These are phyloP conservation scores for Globisporangium splendens DNA, from an alignment of 352 stramenopile species.

Conservation along the genomic window DNA sequence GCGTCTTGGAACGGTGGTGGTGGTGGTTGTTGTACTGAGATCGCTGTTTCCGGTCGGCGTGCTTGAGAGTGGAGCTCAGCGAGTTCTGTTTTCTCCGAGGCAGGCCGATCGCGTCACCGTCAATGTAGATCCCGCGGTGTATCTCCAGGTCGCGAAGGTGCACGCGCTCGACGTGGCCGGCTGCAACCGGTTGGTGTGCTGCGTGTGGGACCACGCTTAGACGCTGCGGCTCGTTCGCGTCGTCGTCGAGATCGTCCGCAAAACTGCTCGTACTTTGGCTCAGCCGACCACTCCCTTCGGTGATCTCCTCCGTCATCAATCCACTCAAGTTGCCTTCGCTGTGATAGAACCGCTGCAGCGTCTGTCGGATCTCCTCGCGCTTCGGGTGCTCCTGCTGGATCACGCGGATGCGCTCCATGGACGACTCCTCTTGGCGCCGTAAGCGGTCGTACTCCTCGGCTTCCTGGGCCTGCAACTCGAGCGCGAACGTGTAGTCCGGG, in stretches of 20 bases:
- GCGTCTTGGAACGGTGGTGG: conserved; percentile 17
- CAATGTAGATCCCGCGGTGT: conserved; percentile 34
- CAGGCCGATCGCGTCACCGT: conserved; percentile 24
- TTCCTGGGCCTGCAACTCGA: conserved; percentile 69
- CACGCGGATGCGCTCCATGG: conserved; percentile 59
- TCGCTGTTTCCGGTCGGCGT: conserved; percentile 40
- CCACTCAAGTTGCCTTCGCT: conserved; percentile 21
- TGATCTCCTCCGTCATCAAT: too few relatives aligned
- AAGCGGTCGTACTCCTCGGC: conserved; percentile 73
- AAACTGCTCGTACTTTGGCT: too few relatives aligned
- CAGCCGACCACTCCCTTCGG: too few relatives aligned
- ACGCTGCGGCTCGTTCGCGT: background rate
- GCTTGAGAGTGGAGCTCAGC: conserved; percentile 34
- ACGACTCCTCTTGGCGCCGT: conserved; percentile 60
- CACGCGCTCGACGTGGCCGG: conserved; percentile 23
- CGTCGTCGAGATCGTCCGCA: conserved; percentile 10
- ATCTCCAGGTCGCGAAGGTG: conserved; percentile 27
- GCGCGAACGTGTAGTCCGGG: conserved; percentile 69
- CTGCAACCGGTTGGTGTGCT: conserved; percentile 15
- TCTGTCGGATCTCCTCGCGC: conserved; percentile 41
- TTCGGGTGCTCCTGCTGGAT: conserved; percentile 52
- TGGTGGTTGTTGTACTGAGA: conserved; percentile 26
- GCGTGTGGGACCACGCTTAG: conserved; percentile 5
- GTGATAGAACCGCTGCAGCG: conserved; percentile 39
- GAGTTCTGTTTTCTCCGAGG: conserved; percentile 39